Base-by-base conservation (phyloP, 148 eudicot species). In the Silene uniflora region DNA sequence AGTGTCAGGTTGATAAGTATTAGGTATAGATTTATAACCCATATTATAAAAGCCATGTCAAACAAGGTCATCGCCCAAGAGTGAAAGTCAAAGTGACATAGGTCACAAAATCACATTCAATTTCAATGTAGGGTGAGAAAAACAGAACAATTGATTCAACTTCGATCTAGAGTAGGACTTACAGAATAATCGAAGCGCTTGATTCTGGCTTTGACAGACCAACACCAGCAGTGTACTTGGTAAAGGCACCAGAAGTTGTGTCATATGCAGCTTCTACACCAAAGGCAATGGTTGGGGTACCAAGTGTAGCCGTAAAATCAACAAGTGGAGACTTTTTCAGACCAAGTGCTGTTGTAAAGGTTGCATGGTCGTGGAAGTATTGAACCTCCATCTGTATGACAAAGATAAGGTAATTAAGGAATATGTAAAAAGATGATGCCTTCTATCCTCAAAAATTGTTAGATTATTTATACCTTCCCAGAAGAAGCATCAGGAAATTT, bases 211-310 rank as follows among this genome's bases (percentile, higher is more conserved):
- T 83, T 72, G 86, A 81, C 42, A 91, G 81, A 75, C 85, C 82
- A 73, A 96, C 84, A 73, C 98, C 99, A 61, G 93, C 94, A 76
- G 87, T 88, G 35, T 90, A 95, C 77, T 95, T 92, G 25, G 88
- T 87, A 25, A 95, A 86, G 79, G 80, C 83, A 59, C 92, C 86
- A 39, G 93, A 85, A 67, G 88, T 83, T 74, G 97, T 86, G 71
- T 96, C 94, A 80, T 91, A 96, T 70, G 88, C 91, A 8, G 98
- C 97, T 81, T 96, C 97, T 7, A 90, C 94, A 84, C 98, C 98
- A 67, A 96, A 76, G 71, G 94, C 89, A 80, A 96, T 89, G 55
- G 93, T 83, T 27, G 98, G 92, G 73, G 97, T 92, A 69, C 99
- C 99, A 67, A 96, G 80, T 39, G 99, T 92, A 46, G 90, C 88